These are phyloP conservation scores for Phoenix dactylifera DNA, from an alignment of 176 grass and related monocot species.

Conservation along the genomic window DNA sequence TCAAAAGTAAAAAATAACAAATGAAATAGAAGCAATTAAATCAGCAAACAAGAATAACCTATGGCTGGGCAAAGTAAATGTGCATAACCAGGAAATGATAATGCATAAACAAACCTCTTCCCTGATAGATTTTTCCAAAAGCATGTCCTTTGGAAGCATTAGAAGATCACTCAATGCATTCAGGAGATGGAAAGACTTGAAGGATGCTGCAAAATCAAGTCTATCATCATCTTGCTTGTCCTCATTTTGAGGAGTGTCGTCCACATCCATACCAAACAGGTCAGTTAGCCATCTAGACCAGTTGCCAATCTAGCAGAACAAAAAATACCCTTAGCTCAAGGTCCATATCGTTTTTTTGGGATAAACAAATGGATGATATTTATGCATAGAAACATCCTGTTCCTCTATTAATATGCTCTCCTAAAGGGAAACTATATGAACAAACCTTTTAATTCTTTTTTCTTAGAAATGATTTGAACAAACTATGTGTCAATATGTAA, in stretches of 20 bases:
- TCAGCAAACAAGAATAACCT: too few species aligned
- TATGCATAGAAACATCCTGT: too few species aligned
- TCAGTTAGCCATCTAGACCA: constrained; percentile 87
- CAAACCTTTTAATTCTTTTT: too few species aligned
- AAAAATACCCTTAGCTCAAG: neutral
- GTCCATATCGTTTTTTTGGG: neutral
- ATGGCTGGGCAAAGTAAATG: too few species aligned
- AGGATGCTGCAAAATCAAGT: constrained; percentile 28
- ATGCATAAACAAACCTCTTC: constrained; percentile 51
- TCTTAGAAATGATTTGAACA: too few species aligned
- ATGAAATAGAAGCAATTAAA: constrained; percentile 6
- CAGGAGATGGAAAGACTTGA: constrained; percentile 62
- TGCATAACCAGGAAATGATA: neutral
- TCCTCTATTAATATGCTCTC: too few species aligned
- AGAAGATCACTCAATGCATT: constrained; percentile 98
- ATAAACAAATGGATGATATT: neutral
- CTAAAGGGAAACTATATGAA: too few species aligned
- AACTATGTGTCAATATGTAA: too few species aligned
- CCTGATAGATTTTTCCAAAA: constrained; percentile 59
- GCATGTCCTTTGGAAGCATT: constrained; percentile 94
- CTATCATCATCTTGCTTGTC: constrained; percentile 28
- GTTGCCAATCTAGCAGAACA: constrained; percentile 66
- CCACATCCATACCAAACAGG: constrained; percentile 81
- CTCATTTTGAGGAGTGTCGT: constrained; percentile 40
- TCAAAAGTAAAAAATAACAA: constrained; percentile 16